phyloP scores from a whole-genome alignment of 169 alveolate genomes.

The Babesia gibsoni region DNA sequence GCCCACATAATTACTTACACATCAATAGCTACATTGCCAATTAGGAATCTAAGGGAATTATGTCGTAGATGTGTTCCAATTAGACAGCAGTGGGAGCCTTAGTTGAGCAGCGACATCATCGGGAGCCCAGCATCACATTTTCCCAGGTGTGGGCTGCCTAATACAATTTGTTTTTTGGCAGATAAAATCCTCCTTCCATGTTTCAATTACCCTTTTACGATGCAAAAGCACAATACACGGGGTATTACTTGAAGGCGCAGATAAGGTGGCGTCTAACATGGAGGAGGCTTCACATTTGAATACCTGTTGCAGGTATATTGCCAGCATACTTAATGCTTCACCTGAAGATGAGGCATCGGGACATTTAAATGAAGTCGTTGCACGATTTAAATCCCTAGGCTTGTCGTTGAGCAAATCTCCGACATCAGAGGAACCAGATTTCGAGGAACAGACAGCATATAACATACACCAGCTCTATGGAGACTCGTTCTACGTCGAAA shows the following conservation, averaged over 20 bases:
- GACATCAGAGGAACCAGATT: neutral
- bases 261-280: neutral
- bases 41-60: neutral
- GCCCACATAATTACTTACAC: too few relatives aligned
- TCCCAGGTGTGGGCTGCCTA: neutral
- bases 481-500: slow-evolving; percentile 6
- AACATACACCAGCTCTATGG: slow-evolving; percentile 17
- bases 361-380: slow-evolving; percentile 4
- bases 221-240: neutral
- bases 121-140: too few relatives aligned
- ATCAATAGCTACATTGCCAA: neutral
- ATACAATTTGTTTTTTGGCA: neutral
- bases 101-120: neutral
- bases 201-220: neutral
- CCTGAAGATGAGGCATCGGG: neutral
- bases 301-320: slow-evolving; percentile 10
- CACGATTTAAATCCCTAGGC: neutral
- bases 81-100: too few relatives aligned
- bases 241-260: neutral
- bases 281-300: neutral
- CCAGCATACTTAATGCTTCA: neutral
- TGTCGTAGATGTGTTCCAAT: neutral
- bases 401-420: neutral
- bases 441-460: neutral
- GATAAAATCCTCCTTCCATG: neutral